Conservation (phyloP, 768 basidiomycete genomes). For the Phylloporus scabripes region DNA sequence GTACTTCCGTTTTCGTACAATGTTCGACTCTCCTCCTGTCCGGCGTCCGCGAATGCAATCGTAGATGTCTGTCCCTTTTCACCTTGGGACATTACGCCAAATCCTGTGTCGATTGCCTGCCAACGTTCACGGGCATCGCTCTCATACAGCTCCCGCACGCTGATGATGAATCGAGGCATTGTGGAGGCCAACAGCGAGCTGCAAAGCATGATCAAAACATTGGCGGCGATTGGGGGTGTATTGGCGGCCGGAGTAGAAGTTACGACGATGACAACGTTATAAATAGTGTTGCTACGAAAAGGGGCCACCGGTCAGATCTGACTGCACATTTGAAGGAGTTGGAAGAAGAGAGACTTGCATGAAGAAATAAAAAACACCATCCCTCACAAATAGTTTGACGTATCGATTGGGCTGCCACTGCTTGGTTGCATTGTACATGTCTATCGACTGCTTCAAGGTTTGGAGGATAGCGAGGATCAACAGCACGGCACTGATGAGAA, state of each 20-base stretch:
- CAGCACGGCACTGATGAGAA: not conserved
- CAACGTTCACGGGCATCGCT: not conserved
- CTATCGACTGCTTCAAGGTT: not conserved
- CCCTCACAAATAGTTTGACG: not conserved
- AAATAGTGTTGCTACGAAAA: not conserved
- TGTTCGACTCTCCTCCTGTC: not conserved
- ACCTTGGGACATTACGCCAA: not conserved
- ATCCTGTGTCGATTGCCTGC: not conserved
- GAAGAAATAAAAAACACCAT: slow-evolving; percentile 8
- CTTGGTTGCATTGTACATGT: slow-evolving; percentile 2
- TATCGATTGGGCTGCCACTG: not conserved
- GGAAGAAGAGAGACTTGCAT: slow-evolving; percentile 7
- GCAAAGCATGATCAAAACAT: not conserved
- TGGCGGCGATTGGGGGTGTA: not conserved
- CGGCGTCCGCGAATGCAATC: not conserved
- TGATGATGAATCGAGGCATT: not conserved
- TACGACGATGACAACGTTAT: not conserved
- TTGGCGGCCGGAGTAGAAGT: not conserved
- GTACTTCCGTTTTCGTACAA: not conserved
- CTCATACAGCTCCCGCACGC: slow-evolving; percentile 1
- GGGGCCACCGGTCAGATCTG: not conserved
- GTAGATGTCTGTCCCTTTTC: not conserved
- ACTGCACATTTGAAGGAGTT: too few species aligned
- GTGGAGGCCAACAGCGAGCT: not conserved
- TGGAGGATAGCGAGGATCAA: not conserved